A percentile compares a stretch with the other conserved stretches of the same genome.
phyloP scores from a whole-genome alignment of 176 grass and related monocot species.

The Bolboschoenus planiculmis region DNA sequence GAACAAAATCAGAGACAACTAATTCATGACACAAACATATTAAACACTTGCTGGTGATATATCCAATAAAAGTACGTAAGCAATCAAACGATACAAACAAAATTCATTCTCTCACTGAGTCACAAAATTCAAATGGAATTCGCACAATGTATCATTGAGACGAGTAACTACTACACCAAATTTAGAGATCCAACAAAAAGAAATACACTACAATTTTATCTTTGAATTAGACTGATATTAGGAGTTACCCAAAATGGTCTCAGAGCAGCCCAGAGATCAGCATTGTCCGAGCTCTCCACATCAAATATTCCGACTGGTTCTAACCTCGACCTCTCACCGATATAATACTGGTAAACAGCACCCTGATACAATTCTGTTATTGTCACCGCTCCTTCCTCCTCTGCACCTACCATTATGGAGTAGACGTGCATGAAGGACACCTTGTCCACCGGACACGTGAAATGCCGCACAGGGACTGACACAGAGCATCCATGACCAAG shows the following conservation, averaged over 20 bases:
- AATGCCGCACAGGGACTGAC: background rate
- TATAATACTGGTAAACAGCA: background rate
- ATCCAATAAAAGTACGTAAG: background rate
- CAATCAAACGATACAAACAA: background rate
- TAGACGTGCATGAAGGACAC: background rate
- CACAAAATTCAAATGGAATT: background rate
- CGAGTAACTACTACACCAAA: background rate
- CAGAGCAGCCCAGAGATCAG: background rate
- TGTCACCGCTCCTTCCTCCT: background rate
- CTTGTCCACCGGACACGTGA: background rate
- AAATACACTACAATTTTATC: background rate
- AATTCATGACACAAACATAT: too few relatives aligned
- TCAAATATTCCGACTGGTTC: background rate
- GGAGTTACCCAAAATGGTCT: background rate
- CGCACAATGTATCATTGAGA: background rate
- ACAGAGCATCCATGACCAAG: background rate
- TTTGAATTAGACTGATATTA: background rate
- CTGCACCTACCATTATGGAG: background rate
- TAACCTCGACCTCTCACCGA: background rate
- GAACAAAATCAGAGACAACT: too few relatives aligned
- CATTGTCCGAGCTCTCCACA: background rate
- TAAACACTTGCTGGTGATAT: background rate
- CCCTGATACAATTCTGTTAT: background rate
- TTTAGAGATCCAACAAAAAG: background rate
- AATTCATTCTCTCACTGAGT: background rate